A percentile compares a stretch with the other conserved stretches of the same genome.
phyloP scores from a whole-genome alignment of 148 eudicot genomes.

The Bassia scoparia region DNA sequence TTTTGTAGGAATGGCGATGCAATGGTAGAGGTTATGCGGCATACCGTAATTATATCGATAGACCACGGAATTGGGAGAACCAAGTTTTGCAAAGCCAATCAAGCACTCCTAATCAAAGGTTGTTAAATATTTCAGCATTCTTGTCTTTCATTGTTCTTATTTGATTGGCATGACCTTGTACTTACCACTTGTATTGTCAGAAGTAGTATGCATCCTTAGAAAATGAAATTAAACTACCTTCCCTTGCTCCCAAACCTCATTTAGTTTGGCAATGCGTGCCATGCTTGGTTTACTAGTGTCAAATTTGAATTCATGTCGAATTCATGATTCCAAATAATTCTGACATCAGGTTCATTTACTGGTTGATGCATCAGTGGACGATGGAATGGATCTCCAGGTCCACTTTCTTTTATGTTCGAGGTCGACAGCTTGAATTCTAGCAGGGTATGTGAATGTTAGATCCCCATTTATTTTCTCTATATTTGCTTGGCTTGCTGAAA shows the following conservation, averaged over 20 bases:
- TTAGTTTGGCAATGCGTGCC: neutral
- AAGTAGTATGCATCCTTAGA: too few relatives aligned
- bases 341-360: constrained; percentile 85
- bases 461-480: neutral
- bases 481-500: neutral
- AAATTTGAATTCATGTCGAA: too few relatives aligned
- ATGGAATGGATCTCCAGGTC: constrained; percentile 74
- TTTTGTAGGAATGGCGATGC: constrained; percentile 88
- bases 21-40: constrained; percentile 85
- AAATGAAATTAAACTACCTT: neutral
- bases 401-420: constrained; percentile 56
- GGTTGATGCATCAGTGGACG: constrained; percentile 96
- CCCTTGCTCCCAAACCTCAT: neutral
- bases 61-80: constrained; percentile 84
- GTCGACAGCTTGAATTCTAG: constrained; percentile 63
- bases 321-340: constrained; percentile 54
- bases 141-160: neutral
- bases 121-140: constrained; percentile 26
- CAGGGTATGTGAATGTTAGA: constrained; percentile 49
- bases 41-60: constrained; percentile 72
- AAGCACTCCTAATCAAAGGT: constrained; percentile 93
- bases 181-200: neutral
- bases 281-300: constrained; percentile 24
- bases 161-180: constrained; percentile 6
- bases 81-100: constrained; percentile 48